Evolutionary conservation across 139 green algal species (phyloP), one percentile per base, ranked within the genome.

Genomic region (Edaphochlamys debaryana): DNA sequence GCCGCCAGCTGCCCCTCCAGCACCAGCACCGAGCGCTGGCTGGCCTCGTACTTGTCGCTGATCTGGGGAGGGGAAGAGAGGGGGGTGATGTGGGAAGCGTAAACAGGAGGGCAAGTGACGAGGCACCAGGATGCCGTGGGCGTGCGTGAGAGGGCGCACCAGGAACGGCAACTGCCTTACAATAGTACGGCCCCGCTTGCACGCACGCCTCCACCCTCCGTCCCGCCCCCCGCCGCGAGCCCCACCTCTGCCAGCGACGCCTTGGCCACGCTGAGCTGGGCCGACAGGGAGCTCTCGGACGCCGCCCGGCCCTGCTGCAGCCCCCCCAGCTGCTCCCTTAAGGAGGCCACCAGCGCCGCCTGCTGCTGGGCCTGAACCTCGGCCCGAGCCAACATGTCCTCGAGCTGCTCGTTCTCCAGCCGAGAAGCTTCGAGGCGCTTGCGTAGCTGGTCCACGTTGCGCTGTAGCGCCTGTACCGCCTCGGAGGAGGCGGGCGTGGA

Each of bases 371-470:
- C 76, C n/a, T 37, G 8, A 30, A 81, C 75, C 75, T 96, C 93
- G 32, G 92, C 90, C 1, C 78, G 40, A 6, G 80, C 73, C 73
- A 96, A 85, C 85, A 96, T 82, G 34, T 96, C 93, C 83, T 96
- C 94, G 27, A 96, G 86, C 85, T 96, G 92, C 87, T 88, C 62
- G 66, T 95, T 95, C 86, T 97, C 84, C 7, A 42, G 20, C 48
- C 81, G 84, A 34, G 85, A 68, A 27, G 80, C 72, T 42, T 95
- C 91, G 66, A 96, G 81, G 4, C 92, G 87, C 54, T 88, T 85
- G n/a, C 89, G 86, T 45, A 96, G 88, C 80, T 88, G 85, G 23
- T 95, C 91, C 56, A 19, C 92, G 64, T 94, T 66, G 70, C 11
- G 42, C 45, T 50, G 32, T n/a, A n/a, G n/a, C n/a, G n/a, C n/a